Percentiles rank a stretch among this genome's conserved stretches.
These are phyloP conservation scores for Termitomyces sp. DNA, from an alignment of 768 basidiomycete species.

Conservation along the genomic window DNA sequence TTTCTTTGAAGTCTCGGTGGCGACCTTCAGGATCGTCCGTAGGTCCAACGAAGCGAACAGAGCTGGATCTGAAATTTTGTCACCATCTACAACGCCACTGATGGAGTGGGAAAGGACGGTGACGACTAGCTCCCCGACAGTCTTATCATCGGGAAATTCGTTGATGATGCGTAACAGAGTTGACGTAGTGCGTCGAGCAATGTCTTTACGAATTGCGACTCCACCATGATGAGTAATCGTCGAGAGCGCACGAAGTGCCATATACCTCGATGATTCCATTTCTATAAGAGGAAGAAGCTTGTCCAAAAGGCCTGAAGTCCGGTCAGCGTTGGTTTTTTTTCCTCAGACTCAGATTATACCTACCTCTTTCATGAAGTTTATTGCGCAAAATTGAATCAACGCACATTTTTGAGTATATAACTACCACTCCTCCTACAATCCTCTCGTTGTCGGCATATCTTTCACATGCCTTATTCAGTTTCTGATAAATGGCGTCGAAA, in stretches of 20 bases:
- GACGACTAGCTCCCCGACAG: conserved; percentile 47
- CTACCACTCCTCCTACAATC: too few relatives aligned
- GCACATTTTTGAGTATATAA: too few relatives aligned
- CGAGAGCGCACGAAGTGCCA: conserved; percentile 53
- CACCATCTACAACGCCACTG: conserved; percentile 37
- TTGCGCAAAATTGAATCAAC: too few relatives aligned
- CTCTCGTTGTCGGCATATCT: too few relatives aligned
- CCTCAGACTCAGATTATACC: too few relatives aligned
- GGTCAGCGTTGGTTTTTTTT: too few relatives aligned
- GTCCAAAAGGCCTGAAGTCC: too few relatives aligned
- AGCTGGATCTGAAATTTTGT: conserved; percentile 32
- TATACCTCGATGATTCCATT: conserved; percentile 40
- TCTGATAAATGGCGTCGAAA: too few relatives aligned
- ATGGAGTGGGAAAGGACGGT: conserved; percentile 52
- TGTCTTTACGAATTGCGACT: conserved; percentile 40
- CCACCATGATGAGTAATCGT: conserved; percentile 66
- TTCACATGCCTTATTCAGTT: too few relatives aligned
- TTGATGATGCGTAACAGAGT: conserved; percentile 43
- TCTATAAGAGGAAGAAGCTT: conserved; percentile 55
- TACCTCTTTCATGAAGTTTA: too few relatives aligned
- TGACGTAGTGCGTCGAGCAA: conserved; percentile 42
- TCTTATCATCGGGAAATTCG: conserved; percentile 47
- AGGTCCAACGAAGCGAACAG: conserved; percentile 40
- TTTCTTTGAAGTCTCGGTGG: conserved; percentile 39
- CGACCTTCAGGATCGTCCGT: conserved; percentile 37